Conservation (phyloP, 2,329 filamentous ascomycete genomes). For the Stachybotrys elegans region DNA sequence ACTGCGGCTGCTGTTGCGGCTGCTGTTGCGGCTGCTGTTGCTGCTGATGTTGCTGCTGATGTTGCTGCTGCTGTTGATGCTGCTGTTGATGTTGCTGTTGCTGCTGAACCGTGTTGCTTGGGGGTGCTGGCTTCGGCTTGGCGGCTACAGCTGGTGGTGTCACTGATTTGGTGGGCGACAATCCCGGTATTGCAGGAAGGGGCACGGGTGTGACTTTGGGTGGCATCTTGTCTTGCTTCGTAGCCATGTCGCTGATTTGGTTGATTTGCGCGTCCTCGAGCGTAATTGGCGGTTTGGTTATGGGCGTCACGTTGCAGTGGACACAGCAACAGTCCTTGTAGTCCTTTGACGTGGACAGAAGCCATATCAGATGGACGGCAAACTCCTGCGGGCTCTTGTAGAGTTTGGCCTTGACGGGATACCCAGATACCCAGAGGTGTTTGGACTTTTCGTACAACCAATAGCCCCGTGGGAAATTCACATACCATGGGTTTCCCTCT, state of each 20-base stretch:
- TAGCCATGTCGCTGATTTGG: conserved; percentile 10
- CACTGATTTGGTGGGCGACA: conserved; percentile 25
- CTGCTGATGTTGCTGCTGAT: conserved; percentile 12
- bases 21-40: conserved; percentile 7
- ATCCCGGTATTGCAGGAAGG: conserved; percentile 28
- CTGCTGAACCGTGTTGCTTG: conserved; percentile 8
- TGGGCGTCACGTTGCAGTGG: conserved; percentile 35
- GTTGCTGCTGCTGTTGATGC: conserved; percentile 10
- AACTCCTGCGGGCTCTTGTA: conserved; percentile 51
- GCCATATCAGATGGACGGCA: conserved; percentile 46
- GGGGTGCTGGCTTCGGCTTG: conserved; percentile 5
- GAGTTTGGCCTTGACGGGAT: conserved; percentile 41
- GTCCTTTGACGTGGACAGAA: conserved; percentile 41
- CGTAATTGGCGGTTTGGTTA: conserved; percentile 15
- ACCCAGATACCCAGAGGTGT: conserved; percentile 45
- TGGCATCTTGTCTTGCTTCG: conserved; percentile 12
- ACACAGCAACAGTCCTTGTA: conserved; percentile 47
- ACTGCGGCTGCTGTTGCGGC: conserved; percentile 5
- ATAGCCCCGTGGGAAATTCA: conserved; percentile 39
- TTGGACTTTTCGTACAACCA: conserved; percentile 44
- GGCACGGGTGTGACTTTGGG: conserved; percentile 31
- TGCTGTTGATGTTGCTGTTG: conserved; percentile 7
- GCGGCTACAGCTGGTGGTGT: conserved; percentile 5
- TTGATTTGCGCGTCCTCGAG: conserved; percentile 21
- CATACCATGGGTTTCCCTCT: conserved; percentile 40